Percentiles rank a stretch among this genome's conserved stretches.
These are phyloP conservation scores for Globisporangium iwayamae DNA, from an alignment of 352 stramenopile genomes.

Conservation along the genomic window DNA sequence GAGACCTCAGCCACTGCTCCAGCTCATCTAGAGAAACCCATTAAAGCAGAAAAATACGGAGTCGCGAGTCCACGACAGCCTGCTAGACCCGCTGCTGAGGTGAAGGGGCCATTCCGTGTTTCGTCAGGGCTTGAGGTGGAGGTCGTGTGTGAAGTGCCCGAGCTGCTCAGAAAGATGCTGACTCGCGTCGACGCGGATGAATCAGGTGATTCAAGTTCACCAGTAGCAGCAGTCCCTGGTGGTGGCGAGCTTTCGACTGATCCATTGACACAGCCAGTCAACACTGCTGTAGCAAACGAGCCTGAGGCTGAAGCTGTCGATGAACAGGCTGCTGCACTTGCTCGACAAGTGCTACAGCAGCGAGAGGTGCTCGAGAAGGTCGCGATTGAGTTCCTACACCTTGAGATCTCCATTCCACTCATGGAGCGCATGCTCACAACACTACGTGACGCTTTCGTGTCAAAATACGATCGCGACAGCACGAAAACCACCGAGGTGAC, in stretches of 20 bases:
- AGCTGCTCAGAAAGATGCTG: slow-evolving; percentile 5
- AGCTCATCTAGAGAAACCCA: slow-evolving; percentile 7
- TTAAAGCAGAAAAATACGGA: not conserved
- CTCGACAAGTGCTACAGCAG: slow-evolving; percentile 8
- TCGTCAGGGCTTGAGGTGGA: slow-evolving; percentile 8
- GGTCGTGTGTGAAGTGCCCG: not conserved
- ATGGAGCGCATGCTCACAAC: slow-evolving; percentile 25
- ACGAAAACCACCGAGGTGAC: slow-evolving; percentile 23
- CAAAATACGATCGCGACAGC: slow-evolving; percentile 34
- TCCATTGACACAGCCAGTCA: not conserved
- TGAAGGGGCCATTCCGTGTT: slow-evolving; percentile 2
- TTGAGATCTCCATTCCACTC: slow-evolving; percentile 25
- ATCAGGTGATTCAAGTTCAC: not conserved
- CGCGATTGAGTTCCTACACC: slow-evolving; percentile 26
- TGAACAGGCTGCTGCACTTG: not conserved
- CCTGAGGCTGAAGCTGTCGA: not conserved
- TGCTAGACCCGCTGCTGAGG: not conserved
- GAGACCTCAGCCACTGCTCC: not conserved
- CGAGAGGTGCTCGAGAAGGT: slow-evolving; percentile 24
- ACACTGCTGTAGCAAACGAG: not conserved
- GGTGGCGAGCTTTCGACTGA: not conserved
- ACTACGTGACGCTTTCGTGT: slow-evolving; percentile 45
- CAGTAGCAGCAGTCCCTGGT: not conserved
- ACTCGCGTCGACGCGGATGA: not conserved
- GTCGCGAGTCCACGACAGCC: not conserved